A percentile compares a stretch with the other conserved stretches of the same genome.
Conservation (phyloP, 441 rosid genomes). For the Viola pubescens region DNA sequence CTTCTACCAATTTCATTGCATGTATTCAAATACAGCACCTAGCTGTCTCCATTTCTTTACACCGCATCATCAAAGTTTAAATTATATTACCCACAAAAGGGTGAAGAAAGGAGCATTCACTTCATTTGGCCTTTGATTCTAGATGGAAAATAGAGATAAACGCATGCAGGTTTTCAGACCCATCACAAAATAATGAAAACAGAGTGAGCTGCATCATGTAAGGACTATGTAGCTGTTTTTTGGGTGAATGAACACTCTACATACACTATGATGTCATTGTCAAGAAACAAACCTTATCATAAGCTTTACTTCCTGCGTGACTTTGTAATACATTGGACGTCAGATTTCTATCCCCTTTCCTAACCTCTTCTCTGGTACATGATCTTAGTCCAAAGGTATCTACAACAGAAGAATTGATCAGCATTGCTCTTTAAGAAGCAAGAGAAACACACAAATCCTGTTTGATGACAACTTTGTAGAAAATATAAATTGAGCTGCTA, state of each 20-base stretch:
- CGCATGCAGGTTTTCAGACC: neutral
- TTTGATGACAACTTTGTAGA: neutral
- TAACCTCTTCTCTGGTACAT: conserved; percentile 22
- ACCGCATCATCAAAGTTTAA: too few species aligned
- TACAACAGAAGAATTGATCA: conserved; percentile 13
- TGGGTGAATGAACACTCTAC: neutral
- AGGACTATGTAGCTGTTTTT: neutral
- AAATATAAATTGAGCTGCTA: neutral
- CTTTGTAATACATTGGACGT: conserved; percentile 23
- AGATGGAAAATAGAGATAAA: too few species aligned
- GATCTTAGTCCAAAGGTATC: conserved; percentile 25
- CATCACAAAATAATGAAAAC: neutral
- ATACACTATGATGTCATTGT: too few species aligned
- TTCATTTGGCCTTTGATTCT: too few species aligned
- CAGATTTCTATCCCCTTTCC: conserved; percentile 19
- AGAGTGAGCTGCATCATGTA: neutral
- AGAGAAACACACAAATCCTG: neutral
- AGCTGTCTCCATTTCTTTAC: too few species aligned
- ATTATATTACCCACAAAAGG: too few species aligned
- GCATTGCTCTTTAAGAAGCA: neutral
- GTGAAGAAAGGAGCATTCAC: too few species aligned
- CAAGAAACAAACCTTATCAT: conserved; percentile 33
- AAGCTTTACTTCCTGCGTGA: conserved; percentile 22
- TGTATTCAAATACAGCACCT: too few species aligned
- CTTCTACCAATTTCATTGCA: neutral